Conservation (phyloP, 495 filamentous ascomycete species). For the Xylaria telfairii region DNA sequence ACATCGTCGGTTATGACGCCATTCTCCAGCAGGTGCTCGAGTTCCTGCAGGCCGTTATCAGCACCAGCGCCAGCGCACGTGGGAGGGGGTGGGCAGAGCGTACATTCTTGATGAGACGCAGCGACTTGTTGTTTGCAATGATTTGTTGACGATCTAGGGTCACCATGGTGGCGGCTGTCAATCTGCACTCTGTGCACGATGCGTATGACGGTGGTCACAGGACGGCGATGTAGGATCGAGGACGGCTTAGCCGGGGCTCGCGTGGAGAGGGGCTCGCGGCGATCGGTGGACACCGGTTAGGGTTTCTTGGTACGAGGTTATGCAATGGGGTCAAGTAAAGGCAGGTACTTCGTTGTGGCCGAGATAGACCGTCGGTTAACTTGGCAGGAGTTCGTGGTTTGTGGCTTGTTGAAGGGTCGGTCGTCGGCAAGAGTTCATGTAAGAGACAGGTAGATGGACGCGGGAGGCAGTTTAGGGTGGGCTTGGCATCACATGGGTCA, state of each 20-base stretch:
- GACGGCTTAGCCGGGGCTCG: not conserved
- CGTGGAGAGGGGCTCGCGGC: not conserved
- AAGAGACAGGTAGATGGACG: not conserved
- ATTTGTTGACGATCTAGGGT: slow-evolving; percentile 53
- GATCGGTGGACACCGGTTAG: not conserved
- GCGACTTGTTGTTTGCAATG: slow-evolving; percentile 77
- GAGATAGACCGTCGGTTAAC: not conserved
- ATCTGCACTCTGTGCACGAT: not conserved
- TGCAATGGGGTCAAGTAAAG: too few species aligned
- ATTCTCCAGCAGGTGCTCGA: slow-evolving; percentile 85
- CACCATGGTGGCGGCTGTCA: slow-evolving; percentile 42
- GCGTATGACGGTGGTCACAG: not conserved
- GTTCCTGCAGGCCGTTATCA: slow-evolving; percentile 66
- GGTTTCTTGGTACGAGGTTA: not conserved
- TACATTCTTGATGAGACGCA: slow-evolving; percentile 85
- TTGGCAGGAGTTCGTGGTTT: not conserved
- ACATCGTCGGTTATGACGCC: slow-evolving; percentile 72
- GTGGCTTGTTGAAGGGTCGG: not conserved
- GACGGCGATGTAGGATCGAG: not conserved
- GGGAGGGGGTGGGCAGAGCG: slow-evolving; percentile 27
- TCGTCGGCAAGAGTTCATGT: not conserved
- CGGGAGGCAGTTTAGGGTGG: not conserved
- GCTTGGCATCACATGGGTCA: slow-evolving; percentile 4
- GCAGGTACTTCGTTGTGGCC: not conserved
- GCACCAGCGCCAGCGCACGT: slow-evolving; percentile 4